A percentile compares a stretch with the other conserved stretches of the same genome.
Conservation (phyloP, 2,329 filamentous ascomycete species). For the Aspergillus sclerotialis region DNA sequence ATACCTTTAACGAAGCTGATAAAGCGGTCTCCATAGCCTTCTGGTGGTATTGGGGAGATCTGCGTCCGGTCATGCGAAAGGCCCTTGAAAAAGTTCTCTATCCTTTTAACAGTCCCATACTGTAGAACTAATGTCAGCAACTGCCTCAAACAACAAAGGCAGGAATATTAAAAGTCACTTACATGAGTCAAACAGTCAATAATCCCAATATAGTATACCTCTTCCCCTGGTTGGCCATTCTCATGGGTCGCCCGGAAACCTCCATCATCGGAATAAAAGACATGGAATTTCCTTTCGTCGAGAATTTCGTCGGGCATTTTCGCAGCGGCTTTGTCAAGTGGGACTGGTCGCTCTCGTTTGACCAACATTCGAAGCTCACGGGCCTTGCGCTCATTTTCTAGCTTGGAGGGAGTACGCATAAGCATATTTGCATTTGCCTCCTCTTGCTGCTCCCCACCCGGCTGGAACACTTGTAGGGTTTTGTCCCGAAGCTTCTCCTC, state of each 20-base stretch:
- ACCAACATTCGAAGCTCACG: conserved; percentile 87
- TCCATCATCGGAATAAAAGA: conserved; percentile 91
- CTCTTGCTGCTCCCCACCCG: conserved; percentile 64
- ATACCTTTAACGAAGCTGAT: conserved; percentile 84
- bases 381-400: conserved; percentile 86
- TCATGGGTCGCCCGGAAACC: conserved; percentile 91
- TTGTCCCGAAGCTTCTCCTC: conserved; percentile 88
- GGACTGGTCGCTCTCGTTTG: conserved; percentile 86
- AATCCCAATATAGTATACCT: conserved; percentile 96
- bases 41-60: conserved; percentile 86
- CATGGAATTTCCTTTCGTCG: conserved; percentile 65
- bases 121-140: conserved; percentile 32
- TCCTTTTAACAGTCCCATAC: conserved; percentile 91
- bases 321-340: conserved; percentile 72
- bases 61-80: conserved; percentile 73
- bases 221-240: conserved; percentile 73
- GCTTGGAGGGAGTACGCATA: conserved; percentile 82
- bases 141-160: neutral
- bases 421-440: conserved; percentile 60
- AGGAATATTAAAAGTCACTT: conserved; percentile 41
- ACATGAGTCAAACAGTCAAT: conserved; percentile 97
- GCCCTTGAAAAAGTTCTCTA: conserved; percentile 96
- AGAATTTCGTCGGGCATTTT: conserved; percentile 88
- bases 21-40: conserved; percentile 89
- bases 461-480: conserved; percentile 89